A percentile compares a stretch with the other conserved stretches of the same genome.
Conservation (phyloP, 1,284 basidiomycete genomes). For the Heterobasidion parviporum region DNA sequence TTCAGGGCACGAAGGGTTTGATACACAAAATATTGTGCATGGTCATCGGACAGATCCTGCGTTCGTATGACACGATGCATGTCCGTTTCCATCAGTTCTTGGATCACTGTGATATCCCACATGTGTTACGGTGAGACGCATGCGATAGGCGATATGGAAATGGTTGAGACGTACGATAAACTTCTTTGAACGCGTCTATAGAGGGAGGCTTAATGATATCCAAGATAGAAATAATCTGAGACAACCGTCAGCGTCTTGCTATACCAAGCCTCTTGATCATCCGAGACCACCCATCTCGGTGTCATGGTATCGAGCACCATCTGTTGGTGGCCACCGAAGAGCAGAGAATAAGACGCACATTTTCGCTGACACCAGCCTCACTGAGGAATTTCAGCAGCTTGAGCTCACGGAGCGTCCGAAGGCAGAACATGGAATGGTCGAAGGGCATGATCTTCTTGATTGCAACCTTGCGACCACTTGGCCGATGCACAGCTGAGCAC, state of each 20-base stretch:
- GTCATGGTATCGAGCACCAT: too few relatives aligned
- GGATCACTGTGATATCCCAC: conserved; percentile 45
- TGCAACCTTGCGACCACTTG: conserved; percentile 75
- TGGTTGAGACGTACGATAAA: conserved; percentile 53
- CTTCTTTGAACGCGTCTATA: conserved; percentile 90
- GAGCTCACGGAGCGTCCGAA: conserved; percentile 79
- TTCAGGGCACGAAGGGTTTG: conserved; percentile 91
- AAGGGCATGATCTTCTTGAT: conserved; percentile 93
- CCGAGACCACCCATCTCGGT: neutral
- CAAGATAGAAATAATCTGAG: conserved; percentile 87
- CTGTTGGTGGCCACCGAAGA: neutral
- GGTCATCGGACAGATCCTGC: conserved; percentile 79
- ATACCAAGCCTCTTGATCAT: neutral
- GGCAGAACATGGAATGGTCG: conserved; percentile 88
- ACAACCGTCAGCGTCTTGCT: neutral
- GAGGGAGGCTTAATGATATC: conserved; percentile 91
- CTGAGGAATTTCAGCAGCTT: conserved; percentile 89
- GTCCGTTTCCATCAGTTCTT: conserved; percentile 71
- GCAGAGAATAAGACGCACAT: conserved; percentile 46
- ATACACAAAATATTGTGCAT: conserved; percentile 73
- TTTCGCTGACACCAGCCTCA: conserved; percentile 88
- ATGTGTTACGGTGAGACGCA: neutral
- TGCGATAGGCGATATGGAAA: neutral
- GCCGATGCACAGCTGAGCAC: conserved; percentile 78
- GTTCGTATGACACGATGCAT: conserved; percentile 69